Base-by-base conservation (phyloP, 352 stramenopile species). In the Phytophthora aleatoria region DNA sequence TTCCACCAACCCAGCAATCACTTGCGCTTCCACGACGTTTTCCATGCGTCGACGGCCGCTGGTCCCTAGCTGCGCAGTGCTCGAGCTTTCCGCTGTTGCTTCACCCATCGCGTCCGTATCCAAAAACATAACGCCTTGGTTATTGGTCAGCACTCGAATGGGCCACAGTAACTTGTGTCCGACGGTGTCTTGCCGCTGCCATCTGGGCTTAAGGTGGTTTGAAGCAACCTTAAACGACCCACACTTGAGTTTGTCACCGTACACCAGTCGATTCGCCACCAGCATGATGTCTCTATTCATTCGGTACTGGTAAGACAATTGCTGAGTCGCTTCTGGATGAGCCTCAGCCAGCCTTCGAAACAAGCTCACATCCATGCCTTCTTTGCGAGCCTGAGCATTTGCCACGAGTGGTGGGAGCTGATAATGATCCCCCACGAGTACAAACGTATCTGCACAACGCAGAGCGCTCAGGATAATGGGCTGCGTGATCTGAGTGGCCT, bases 401-500 rank as follows among this genome's bases (percentile, higher is more conserved):
- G 79, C 76, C 1, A 99, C 96, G 0, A 99, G 74, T 26, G 98
- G 97, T n/a, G 97, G 95, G 11, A 99, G 81, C 73, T 99, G 98
- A 68, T 99, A 96, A 63, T 99, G 96, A 73, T 99, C 98, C 30
- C 98, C 98, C 8, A 99, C 97, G 0, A 99, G 80, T 27, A 99
- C 88, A 82, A 99, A 99, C 7, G 75, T 92, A 64, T 98, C 86
- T 2, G 96, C 96, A 44, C 83, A 90, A 49, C 93, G 85, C 4
- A 99, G 66, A n/a, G 96, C 89, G 4, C 96, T 95, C 8, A 99
- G 55, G 30, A 97, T 81, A 11, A 97, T 90, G 16, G 97, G 97
- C 74, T 99, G 91, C 9, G 89, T 98, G n/a, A 98, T 98, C 83
- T 99, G 98, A 31, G 96, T 97, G 4, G 97, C 97, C 76, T 99